Evolutionary conservation across 1,284 basidiomycete genomes (phyloP).

Genomic region (Cutaneotrichosporon sp.): DNA sequence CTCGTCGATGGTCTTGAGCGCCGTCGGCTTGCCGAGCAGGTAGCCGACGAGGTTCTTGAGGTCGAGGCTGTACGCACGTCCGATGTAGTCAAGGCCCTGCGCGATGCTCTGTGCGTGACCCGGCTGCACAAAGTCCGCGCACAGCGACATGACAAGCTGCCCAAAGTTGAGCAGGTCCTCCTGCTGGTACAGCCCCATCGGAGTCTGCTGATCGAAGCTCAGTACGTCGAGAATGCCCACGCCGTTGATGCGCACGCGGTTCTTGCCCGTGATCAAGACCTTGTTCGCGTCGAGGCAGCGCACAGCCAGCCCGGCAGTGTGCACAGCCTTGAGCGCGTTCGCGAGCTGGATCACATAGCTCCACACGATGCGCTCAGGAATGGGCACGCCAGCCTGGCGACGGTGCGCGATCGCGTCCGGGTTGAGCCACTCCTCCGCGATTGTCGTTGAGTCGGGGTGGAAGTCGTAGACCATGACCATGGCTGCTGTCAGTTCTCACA

Average conservation of each 20-base stretch:
- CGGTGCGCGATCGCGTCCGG: slow-evolving; percentile 47
- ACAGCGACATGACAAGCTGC: slow-evolving; percentile 77
- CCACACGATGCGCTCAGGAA: slow-evolving; percentile 88
- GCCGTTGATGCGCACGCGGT: slow-evolving; percentile 78
- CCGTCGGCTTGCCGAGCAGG: slow-evolving; percentile 71
- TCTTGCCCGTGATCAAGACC: slow-evolving; percentile 84
- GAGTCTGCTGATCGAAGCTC: slow-evolving; percentile 68
- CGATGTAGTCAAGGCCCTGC: slow-evolving; percentile 76
- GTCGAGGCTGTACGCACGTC: slow-evolving; percentile 74
- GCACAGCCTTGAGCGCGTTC: slow-evolving; percentile 80
- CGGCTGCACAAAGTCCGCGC: slow-evolving; percentile 51
- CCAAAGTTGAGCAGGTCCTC: slow-evolving; percentile 90
- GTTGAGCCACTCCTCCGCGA: slow-evolving; percentile 67
- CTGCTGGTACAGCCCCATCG: slow-evolving; percentile 63
- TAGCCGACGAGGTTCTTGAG: slow-evolving; percentile 77
- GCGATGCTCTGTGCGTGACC: slow-evolving; percentile 56
- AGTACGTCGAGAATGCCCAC: slow-evolving; percentile 85
- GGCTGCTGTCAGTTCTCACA: slow-evolving; percentile 61
- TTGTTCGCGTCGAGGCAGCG: slow-evolving; percentile 85
- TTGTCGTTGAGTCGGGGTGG: slow-evolving; percentile 79
- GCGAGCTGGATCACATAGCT: slow-evolving; percentile 90
- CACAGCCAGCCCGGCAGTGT: slow-evolving; percentile 78
- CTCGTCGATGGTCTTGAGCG: slow-evolving; percentile 70
- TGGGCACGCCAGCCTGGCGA: slow-evolving; percentile 44
- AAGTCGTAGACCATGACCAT: slow-evolving; percentile 92